Evolutionary conservation across 371 early-diverging fungal genomes (phyloP).

Genomic region (Neoconidiobolus thromboides): DNA sequence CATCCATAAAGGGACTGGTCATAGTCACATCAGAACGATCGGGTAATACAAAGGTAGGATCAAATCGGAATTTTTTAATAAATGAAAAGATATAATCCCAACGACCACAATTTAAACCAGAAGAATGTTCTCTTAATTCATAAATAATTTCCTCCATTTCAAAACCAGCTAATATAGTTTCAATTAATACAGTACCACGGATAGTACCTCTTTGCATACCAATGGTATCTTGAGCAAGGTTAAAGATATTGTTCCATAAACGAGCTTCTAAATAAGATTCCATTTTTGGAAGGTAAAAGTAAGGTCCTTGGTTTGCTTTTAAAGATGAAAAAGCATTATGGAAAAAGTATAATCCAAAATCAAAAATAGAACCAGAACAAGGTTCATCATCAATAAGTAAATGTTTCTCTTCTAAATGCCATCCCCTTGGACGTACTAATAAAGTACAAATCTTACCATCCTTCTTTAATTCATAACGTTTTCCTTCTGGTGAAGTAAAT

Average conservation of each 20-base stretch:
- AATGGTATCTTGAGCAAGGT: slow-evolving; percentile 75
- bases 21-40: slow-evolving; percentile 77
- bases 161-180: slow-evolving; percentile 88
- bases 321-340: slow-evolving; percentile 74
- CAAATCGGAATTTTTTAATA: slow-evolving; percentile 84
- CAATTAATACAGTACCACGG: slow-evolving; percentile 87
- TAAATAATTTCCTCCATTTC: slow-evolving; percentile 98
- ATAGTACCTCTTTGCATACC: slow-evolving; percentile 84
- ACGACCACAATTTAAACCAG: slow-evolving; percentile 92
- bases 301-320: slow-evolving; percentile 77
- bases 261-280: slow-evolving; percentile 89
- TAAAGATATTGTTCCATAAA: slow-evolving; percentile 93
- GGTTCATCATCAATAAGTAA: slow-evolving; percentile 79
- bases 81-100: slow-evolving; percentile 97
- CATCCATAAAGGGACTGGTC: slow-evolving; percentile 92
- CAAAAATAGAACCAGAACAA: slow-evolving; percentile 78
- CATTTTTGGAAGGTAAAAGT: slow-evolving; percentile 95
- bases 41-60: slow-evolving; percentile 68
- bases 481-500: slow-evolving; percentile 75
- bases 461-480: slow-evolving; percentile 66
- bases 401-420: slow-evolving; percentile 94
- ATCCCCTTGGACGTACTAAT: slow-evolving; percentile 87
- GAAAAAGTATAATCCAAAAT: slow-evolving; percentile 91
- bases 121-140: slow-evolving; percentile 87
- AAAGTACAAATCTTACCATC: slow-evolving; percentile 73